These are phyloP conservation scores for Cercospora berteroae DNA, from an alignment of 2,329 filamentous ascomycete species.

Conservation along the genomic window DNA sequence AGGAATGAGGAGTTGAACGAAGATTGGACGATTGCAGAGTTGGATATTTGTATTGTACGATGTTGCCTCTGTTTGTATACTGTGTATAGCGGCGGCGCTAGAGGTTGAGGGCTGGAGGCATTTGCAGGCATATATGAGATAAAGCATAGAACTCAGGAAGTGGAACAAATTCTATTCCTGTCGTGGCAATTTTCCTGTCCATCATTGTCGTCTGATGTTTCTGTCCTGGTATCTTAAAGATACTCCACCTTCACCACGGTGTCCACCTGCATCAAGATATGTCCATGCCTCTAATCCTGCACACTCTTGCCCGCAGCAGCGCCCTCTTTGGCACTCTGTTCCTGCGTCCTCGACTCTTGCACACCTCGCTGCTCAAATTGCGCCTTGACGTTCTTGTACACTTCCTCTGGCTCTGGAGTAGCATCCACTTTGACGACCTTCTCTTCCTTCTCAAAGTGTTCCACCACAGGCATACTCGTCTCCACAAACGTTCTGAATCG, in stretches of 20 bases:
- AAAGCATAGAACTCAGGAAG: neutral
- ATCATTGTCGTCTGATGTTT: neutral
- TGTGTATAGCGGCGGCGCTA: neutral
- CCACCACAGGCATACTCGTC: conserved; percentile 95
- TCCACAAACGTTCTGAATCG: conserved; percentile 91
- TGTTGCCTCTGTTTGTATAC: neutral
- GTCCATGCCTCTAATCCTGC: conserved; percentile 5
- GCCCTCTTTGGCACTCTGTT: conserved; percentile 7
- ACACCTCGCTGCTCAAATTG: conserved; percentile 48
- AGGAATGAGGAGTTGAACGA: neutral
- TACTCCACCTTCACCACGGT: neutral
- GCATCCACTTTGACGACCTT: conserved; percentile 80
- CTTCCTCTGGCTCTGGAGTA: conserved; percentile 63
- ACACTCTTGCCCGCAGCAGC: conserved; percentile 12
- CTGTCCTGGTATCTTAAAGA: neutral
- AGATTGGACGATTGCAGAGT: neutral
- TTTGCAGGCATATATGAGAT: neutral
- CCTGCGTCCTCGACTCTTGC: conserved; percentile 16
- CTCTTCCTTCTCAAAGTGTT: conserved; percentile 73
- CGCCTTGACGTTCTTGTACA: conserved; percentile 56
- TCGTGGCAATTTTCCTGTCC: neutral
- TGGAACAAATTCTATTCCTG: neutral
- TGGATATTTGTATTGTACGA: neutral
- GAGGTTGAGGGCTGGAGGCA: neutral
- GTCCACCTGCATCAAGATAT: conserved; percentile 1